phyloP scores from a whole-genome alignment of 805 yeast species.

The Metschnikowia drakensbergensis region DNA sequence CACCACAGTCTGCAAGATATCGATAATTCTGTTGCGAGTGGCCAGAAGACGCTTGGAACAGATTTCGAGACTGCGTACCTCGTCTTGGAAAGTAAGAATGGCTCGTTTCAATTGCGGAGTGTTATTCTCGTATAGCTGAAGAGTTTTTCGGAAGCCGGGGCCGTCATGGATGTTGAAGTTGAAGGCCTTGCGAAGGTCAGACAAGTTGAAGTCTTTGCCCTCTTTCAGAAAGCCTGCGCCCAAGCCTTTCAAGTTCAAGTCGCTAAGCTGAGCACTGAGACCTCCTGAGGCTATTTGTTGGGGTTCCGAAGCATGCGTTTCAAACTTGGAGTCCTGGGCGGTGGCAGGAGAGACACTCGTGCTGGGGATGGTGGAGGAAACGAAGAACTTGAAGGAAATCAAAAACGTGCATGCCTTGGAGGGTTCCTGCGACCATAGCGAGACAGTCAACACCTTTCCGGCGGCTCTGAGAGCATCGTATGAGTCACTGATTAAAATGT shows the following conservation, averaged over 20 bases:
- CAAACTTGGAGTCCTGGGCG: conserved; percentile 3
- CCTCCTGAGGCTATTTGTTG: background rate
- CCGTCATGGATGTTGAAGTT: conserved; percentile 40
- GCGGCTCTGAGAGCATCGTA: conserved; percentile 5
- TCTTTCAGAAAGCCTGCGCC: conserved; percentile 3
- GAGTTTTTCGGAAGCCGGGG: conserved; percentile 37
- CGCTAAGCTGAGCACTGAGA: conserved; percentile 1
- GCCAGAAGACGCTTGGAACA: conserved; percentile 19
- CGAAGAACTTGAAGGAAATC: conserved; percentile 8
- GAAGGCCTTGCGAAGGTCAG: conserved; percentile 25
- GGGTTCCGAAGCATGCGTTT: conserved; percentile 4
- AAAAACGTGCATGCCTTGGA: background rate
- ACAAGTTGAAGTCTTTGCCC: conserved; percentile 7
- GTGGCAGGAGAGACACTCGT: background rate
- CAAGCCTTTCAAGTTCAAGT: background rate
- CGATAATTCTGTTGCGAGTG: conserved; percentile 23
- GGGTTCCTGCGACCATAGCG: conserved; percentile 12
- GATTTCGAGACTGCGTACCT: conserved; percentile 29
- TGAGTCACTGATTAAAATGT: conserved; percentile 15
- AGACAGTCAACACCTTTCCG: conserved; percentile 6
- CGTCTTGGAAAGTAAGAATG: conserved; percentile 27
- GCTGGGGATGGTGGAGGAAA: background rate
- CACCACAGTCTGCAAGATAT: conserved; percentile 20
- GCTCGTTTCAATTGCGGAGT: conserved; percentile 28
- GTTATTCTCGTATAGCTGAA: conserved; percentile 29